Evolutionary conservation across 140 eudicot genomes (phyloP).

Genomic region (Erigeron philadelphicus): DNA sequence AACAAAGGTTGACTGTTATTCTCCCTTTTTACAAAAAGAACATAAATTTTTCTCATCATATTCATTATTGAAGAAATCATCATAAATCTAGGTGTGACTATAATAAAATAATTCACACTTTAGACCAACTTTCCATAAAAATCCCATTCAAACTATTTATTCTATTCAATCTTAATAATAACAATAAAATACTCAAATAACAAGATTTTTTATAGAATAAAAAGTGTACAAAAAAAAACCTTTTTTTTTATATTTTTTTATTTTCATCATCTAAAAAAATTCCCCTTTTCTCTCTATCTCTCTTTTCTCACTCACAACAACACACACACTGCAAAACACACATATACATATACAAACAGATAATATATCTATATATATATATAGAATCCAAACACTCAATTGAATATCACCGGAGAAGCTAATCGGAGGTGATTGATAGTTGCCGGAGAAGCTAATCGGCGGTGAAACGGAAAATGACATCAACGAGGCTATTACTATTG

Average conservation of each 20-base stretch:
- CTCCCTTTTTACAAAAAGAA: too few species aligned
- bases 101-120: too few species aligned
- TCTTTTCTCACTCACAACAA: constrained; percentile 19
- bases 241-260: too few species aligned
- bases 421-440: not conserved
- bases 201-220: not conserved
- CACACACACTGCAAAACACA: not conserved
- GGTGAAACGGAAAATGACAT: constrained; percentile 27
- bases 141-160: too few species aligned
- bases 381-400: not conserved
- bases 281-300: constrained; percentile 26
- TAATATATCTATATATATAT: not conserved
- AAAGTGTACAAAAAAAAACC: constrained; percentile 27
- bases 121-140: too few species aligned
- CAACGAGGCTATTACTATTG: constrained; percentile 16
- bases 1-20: too few species aligned
- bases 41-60: too few species aligned
- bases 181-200: too few species aligned
- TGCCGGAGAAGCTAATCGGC: constrained; percentile 13
- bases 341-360: constrained; percentile 5
- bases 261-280: not conserved
- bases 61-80: too few species aligned
- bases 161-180: too few species aligned
- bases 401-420: constrained; percentile 13
- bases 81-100: too few species aligned